Evolutionary conservation across 208 protist species (phyloP).

Genomic region (Acanthamoeba royreba): DNA sequence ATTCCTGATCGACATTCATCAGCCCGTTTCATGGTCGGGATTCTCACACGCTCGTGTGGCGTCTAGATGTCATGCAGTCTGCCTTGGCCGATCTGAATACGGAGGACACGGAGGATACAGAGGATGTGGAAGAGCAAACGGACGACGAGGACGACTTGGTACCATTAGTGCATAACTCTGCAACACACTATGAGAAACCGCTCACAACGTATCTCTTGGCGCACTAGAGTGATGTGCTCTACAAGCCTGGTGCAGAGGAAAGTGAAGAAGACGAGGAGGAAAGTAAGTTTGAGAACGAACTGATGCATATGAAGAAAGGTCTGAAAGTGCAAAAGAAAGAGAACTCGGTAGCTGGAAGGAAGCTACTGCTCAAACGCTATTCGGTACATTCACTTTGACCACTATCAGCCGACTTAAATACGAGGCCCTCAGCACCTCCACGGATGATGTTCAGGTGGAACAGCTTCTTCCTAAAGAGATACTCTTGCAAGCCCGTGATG

Average conservation of each 20-base stretch:
- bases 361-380: neutral
- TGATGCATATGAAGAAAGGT: neutral
- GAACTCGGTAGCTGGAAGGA: neutral
- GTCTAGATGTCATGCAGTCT: neutral
- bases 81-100: neutral
- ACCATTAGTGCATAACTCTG: neutral
- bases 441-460: neutral
- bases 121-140: neutral
- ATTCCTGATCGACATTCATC: neutral
- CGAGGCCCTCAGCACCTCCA: too few species aligned
- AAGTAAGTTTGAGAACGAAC: neutral
- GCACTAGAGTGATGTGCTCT: neutral
- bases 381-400: neutral
- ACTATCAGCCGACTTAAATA: neutral
- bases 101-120: neutral
- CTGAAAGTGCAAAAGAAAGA: neutral
- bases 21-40: too few species aligned
- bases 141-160: neutral
- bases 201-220: neutral
- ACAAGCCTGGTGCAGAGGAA: neutral
- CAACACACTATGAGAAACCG: too few species aligned
- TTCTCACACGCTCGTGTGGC: neutral
- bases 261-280: neutral
- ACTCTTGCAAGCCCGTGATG: neutral
- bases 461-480: neutral